Evolutionary conservation across 2,329 filamentous ascomycete species (phyloP), one percentile per base, ranked within the genome.

Genomic region (Trichoderma sp.): DNA sequence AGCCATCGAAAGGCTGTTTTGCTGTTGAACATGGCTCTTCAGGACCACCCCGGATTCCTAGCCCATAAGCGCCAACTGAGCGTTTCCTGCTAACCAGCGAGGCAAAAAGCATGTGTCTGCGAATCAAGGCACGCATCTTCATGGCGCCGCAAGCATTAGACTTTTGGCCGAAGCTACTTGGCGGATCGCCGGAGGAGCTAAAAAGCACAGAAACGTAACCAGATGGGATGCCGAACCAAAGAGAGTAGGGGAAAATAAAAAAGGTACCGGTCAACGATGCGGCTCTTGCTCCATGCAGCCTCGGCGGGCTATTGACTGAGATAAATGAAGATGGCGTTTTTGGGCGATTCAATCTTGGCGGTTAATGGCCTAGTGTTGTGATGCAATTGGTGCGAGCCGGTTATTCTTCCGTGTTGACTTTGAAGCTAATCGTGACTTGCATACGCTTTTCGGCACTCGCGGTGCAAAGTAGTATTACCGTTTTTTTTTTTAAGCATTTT

Each of bases 91-190:
- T 42, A 42, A 60, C 27, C 12, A 4, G 7, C 4, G 19, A 42
- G 17, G 35, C 37, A 48, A 48, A 48, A 54, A 19, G 56, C 56
- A 45, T 39, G 56, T 59, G 56, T 29, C 19, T 48, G 9, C 29
- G 9, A 60, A 48, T 48, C 39, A 48, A 48, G 57, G 57, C 56
- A 59, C 56, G 17, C 56, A 45, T 42, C 13, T 17, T 58, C 37
- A 22, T 59, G 56, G 56, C 56, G 56, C 29, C 8, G 39, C 39
- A 48, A 5, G 6, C 3, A 50, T 48, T 60, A 61, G 42, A 34
- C 42, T 61, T 61, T 61, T 61, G n/a, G 42, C 45, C 58, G 27
- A 60, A 60, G 57, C 57, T 60, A 60, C 57, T 32, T 60, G 37
- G 27, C 57, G 42, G 42, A 61, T 34, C 42, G n/a, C 39, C 39